These are phyloP conservation scores for Botrytis galanthina DNA, from an alignment of 2,329 filamentous ascomycete species.

Conservation along the genomic window DNA sequence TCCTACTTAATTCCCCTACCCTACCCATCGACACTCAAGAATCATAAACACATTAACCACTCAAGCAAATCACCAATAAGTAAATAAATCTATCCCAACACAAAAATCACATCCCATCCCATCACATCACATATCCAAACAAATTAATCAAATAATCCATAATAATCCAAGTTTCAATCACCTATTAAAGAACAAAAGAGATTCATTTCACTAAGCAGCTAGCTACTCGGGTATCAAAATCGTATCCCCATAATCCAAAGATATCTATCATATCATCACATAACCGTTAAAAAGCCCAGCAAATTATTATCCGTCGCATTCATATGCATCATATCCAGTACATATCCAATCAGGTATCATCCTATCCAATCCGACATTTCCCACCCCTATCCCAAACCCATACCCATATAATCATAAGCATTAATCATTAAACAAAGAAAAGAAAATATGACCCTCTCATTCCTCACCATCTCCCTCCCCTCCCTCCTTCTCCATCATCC, in stretches of 20 bases:
- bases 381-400: neutral
- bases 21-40: too few species aligned
- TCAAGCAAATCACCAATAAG: too few species aligned
- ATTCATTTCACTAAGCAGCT: neutral
- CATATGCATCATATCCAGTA: neutral
- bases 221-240: neutral
- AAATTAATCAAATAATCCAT: neutral
- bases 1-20: too few species aligned
- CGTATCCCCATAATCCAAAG: neutral
- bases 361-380: neutral
- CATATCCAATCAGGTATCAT: neutral
- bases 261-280: neutral
- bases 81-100: neutral
- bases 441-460: neutral
- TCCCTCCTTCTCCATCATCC: constrained; percentile 13
- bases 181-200: neutral
- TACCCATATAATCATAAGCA: neutral
- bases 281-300: too few species aligned
- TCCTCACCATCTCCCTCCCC: constrained; percentile 9
- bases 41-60: too few species aligned
- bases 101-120: neutral
- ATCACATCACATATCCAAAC: neutral
- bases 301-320: neutral
- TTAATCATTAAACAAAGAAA: constrained; percentile 7
- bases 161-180: neutral